Evolutionary conservation across 2,329 filamentous ascomycete species (phyloP), one percentile per base, ranked within the genome.

Genomic region (Iodosphaeria phyllophila): DNA sequence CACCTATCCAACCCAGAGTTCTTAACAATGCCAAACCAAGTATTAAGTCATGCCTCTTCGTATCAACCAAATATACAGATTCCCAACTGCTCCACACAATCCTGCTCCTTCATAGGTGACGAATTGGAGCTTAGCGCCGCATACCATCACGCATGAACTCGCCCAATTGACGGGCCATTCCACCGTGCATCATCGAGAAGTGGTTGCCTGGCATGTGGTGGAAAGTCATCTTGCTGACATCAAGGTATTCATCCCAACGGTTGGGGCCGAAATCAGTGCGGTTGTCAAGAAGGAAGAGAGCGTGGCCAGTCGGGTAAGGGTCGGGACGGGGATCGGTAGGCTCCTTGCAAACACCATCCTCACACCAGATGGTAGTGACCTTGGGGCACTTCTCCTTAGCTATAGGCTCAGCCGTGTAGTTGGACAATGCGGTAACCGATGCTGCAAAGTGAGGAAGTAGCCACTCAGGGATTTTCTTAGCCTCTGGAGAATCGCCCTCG

Each of bases 111-210:
- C n/a, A n/a, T n/a, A n/a, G n/a, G n/a, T n/a, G n/a, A n/a, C n/a
- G n/a, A n/a, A n/a, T n/a, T n/a, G n/a, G n/a, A n/a, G n/a, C n/a
- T n/a, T n/a, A n/a, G n/a, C n/a, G n/a, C n/a, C n/a, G 11, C 30
- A 47, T 43, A 5, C 40, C 42, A 13, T 46, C 39, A 23, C 39
- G 42, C 34, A 47, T 30, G 28, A 46, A 47, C 7, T 28, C 28
- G 7, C 42, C 43, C 4, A 47, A 33, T 17, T 40, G 34, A 30
- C 44, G 43, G 8, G 44, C 44, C 3, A 48, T 26, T 4, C 55
- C 43, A 32, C 67, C 69, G 44, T 74, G 68, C 71, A 80, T 78
- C 73, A 79, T 79, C 12, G 61, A 68, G 50, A 80, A 79, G 49
- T 79, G 74, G 39, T 79, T 75, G 3, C 72, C 74, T 10, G 64